Evolutionary conservation across 129 eudicot genomes (phyloP).

Genomic region (Flaveria sonorensis): DNA sequence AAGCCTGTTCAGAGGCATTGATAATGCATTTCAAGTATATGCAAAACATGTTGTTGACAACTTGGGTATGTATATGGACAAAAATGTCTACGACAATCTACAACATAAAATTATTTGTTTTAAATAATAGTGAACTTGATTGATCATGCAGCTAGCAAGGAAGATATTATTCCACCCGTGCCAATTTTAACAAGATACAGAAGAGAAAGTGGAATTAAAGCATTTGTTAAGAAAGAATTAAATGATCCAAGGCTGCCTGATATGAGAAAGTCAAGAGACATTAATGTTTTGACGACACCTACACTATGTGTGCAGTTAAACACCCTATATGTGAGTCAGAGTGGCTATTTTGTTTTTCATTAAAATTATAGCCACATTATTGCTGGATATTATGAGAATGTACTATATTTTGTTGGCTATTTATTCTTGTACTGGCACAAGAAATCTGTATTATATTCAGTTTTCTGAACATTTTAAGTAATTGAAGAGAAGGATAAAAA

Average conservation of each 20-base stretch:
- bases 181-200: constrained; percentile 87
- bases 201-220: constrained; percentile 82
- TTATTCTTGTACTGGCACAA: neutral
- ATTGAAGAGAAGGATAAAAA: neutral
- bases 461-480: neutral
- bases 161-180: constrained; percentile 92
- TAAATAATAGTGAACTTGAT: constrained; percentile 23
- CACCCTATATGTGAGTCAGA: constrained; percentile 69
- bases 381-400: constrained; percentile 15
- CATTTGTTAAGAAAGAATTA: constrained; percentile 79
- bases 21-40: constrained; percentile 97
- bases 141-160: constrained; percentile 74
- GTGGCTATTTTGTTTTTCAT: constrained; percentile 27
- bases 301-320: constrained; percentile 87
- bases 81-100: neutral
- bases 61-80: constrained; percentile 53
- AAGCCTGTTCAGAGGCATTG: constrained; percentile 92
- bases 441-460: constrained; percentile 1
- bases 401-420: neutral
- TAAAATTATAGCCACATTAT: neutral
- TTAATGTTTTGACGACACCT: constrained; percentile 74
- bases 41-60: constrained; percentile 73
- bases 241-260: constrained; percentile 85
- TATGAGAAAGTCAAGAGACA: constrained; percentile 75
- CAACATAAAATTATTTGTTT: neutral